phyloP scores from a whole-genome alignment of 495 filamentous ascomycete genomes.

The Hyaloscypha variabilis region DNA sequence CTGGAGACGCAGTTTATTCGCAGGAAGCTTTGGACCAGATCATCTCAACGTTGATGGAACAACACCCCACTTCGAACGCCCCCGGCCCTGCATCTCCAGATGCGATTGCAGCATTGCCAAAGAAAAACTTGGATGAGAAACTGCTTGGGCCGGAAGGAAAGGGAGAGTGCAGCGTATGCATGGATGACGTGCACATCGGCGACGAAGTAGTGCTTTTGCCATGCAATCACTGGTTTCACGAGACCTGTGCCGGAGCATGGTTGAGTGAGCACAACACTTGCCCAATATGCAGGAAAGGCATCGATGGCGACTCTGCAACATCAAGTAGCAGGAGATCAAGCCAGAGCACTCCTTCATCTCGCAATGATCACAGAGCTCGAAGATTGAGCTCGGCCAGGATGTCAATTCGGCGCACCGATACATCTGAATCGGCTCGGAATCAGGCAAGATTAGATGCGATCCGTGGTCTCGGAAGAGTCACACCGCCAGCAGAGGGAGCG shows the following conservation, averaged over 20 bases:
- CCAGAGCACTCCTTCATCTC: slow-evolving; percentile 15
- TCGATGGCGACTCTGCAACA: slow-evolving; percentile 45
- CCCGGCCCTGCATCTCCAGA: slow-evolving; percentile 77
- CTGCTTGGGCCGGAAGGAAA: slow-evolving; percentile 63
- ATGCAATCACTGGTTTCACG: slow-evolving; percentile 93
- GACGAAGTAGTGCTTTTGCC: slow-evolving; percentile 79
- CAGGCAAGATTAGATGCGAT: slow-evolving; percentile 33
- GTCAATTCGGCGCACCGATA: slow-evolving; percentile 8
- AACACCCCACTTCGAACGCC: slow-evolving; percentile 71
- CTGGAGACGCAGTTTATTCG: slow-evolving; percentile 87
- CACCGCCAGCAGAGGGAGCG: slow-evolving; percentile 21
- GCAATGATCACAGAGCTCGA: slow-evolving; percentile 20
- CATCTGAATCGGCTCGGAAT: slow-evolving; percentile 16
- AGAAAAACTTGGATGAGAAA: slow-evolving; percentile 63
- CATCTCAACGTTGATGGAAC: slow-evolving; percentile 85
- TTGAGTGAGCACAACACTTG: slow-evolving; percentile 88
- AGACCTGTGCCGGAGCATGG: slow-evolving; percentile 76
- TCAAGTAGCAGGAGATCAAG: slow-evolving; percentile 17
- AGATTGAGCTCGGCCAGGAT: slow-evolving; percentile 24
- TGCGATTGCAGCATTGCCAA: slow-evolving; percentile 75
- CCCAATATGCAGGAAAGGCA: slow-evolving; percentile 81
- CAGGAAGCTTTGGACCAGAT: slow-evolving; percentile 91
- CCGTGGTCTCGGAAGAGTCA: slow-evolving; percentile 16
- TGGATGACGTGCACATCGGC: slow-evolving; percentile 77
- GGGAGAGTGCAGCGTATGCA: slow-evolving; percentile 57